A percentile compares a stretch with the other conserved stretches of the same genome.
These are phyloP conservation scores for Panaeolus papilionaceus DNA, from an alignment of 768 basidiomycete species.

Conservation along the genomic window DNA sequence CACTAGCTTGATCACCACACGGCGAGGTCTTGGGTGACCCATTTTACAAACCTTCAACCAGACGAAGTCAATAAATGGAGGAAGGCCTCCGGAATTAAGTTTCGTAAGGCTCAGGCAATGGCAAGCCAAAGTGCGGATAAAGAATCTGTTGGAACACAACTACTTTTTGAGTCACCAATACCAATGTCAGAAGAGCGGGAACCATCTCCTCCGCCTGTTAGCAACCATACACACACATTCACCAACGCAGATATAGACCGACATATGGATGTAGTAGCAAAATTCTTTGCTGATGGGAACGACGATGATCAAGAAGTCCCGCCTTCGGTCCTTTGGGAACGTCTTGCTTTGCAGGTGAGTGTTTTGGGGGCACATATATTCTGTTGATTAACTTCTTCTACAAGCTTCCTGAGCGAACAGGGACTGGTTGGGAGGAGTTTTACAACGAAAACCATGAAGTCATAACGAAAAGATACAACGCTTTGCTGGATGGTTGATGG, in stretches of 20 bases:
- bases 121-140: slow-evolving; percentile 18
- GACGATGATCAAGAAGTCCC: slow-evolving; percentile 49
- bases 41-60: slow-evolving; percentile 38
- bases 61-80: slow-evolving; percentile 51
- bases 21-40: slow-evolving; percentile 54
- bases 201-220: slow-evolving; percentile 11
- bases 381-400: slow-evolving; percentile 14
- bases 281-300: slow-evolving; percentile 60
- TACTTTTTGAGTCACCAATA: slow-evolving; percentile 6
- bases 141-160: not conserved
- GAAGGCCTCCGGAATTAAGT: slow-evolving; percentile 57
- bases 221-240: slow-evolving; percentile 16
- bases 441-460: slow-evolving; percentile 50
- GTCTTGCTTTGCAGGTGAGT: slow-evolving; percentile 53
- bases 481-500: slow-evolving; percentile 22
- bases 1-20: slow-evolving; percentile 67
- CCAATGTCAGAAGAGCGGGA: slow-evolving; percentile 21
- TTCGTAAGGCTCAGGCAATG: slow-evolving; percentile 46
- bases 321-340: slow-evolving; percentile 51
- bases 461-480: slow-evolving; percentile 49
- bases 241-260: slow-evolving; percentile 30
- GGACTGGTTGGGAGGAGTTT: slow-evolving; percentile 55
- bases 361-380: not conserved
- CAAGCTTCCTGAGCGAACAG: slow-evolving; percentile 49
- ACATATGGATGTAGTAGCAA: slow-evolving; percentile 58